Percentiles rank a stretch among this genome's conserved stretches.
Evolutionary conservation across 495 filamentous ascomycete species (phyloP).

Genomic region (Penicillium chermesinum): DNA sequence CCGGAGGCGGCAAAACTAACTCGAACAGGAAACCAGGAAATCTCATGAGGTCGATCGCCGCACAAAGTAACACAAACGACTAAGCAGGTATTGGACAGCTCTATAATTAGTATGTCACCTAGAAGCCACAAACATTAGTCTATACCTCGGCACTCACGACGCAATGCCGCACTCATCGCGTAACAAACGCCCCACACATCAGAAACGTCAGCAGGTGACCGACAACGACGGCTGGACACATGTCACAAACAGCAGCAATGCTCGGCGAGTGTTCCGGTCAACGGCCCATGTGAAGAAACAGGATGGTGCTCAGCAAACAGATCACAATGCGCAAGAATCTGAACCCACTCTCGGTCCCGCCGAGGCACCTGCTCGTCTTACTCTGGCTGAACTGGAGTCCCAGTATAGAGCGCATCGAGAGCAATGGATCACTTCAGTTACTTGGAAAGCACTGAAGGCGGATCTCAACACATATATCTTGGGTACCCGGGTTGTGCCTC

Average conservation of each 20-base stretch:
- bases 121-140: no score
- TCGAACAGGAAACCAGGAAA: no score
- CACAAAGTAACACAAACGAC: no score
- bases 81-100: no score
- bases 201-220: constrained; percentile 45
- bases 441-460: constrained; percentile 16
- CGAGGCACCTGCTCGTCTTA: constrained; percentile 32
- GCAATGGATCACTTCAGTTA: constrained; percentile 28
- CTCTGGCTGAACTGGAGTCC: constrained; percentile 29
- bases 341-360: constrained; percentile 19
- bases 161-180: constrained; percentile 47
- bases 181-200: constrained; percentile 21
- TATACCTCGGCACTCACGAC: no score
- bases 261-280: constrained; percentile 17
- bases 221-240: constrained; percentile 54
- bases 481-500: not conserved
- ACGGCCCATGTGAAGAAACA: no score
- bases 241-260: constrained; percentile 35
- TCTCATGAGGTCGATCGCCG: no score
- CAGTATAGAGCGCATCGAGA: constrained; percentile 28
- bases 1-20: no score
- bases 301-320: no score
- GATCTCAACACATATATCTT: constrained; percentile 5
- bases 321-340: not conserved
- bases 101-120: no score